A percentile compares a stretch with the other conserved stretches of the same genome.
Evolutionary conservation across 208 protist genomes (phyloP).

Genomic region (Tritrichomonas musculus): DNA sequence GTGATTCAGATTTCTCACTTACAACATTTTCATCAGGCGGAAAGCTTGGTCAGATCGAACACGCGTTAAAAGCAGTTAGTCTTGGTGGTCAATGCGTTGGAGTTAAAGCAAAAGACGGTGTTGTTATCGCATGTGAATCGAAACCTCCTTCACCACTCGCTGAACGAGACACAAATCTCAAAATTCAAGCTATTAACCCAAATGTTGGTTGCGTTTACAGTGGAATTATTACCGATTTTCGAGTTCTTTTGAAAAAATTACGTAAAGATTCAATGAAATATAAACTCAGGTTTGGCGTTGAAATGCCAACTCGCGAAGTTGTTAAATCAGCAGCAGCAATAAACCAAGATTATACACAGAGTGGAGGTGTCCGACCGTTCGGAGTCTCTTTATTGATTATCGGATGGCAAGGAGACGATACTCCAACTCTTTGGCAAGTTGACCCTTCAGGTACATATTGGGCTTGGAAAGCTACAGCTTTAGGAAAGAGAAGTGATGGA

Average conservation of each 20-base stretch:
- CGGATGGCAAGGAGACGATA: conserved; percentile 84
- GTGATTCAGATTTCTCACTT: conserved; percentile 78
- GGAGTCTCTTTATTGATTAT: conserved; percentile 96
- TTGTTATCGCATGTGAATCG: conserved; percentile 98
- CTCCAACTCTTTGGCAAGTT: conserved; percentile 90
- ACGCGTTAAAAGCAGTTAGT: conserved; percentile 90
- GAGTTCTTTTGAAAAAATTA: conserved; percentile 59
- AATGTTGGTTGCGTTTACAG: conserved; percentile 82
- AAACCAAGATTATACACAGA: conserved; percentile 26
- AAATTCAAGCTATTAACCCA: neutral
- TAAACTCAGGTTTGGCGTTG: neutral
- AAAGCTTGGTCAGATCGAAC: conserved; percentile 99
- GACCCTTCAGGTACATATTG: conserved; percentile 97
- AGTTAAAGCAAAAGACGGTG: conserved; percentile 85
- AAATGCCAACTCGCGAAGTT: conserved; percentile 27
- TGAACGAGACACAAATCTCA: conserved; percentile 55
- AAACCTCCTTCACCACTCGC: conserved; percentile 84
- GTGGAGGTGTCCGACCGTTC: conserved; percentile 95
- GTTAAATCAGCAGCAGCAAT: neutral
- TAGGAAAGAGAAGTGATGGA: conserved; percentile 90
- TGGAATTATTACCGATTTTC: conserved; percentile 77
- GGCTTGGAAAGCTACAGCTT: conserved; percentile 98
- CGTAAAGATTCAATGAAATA: neutral
- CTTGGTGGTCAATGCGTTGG: conserved; percentile 70
- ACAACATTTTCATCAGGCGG: conserved; percentile 99